Evolutionary conservation across 495 filamentous ascomycete genomes (phyloP).

Genomic region (Lasiosphaeria ovina): DNA sequence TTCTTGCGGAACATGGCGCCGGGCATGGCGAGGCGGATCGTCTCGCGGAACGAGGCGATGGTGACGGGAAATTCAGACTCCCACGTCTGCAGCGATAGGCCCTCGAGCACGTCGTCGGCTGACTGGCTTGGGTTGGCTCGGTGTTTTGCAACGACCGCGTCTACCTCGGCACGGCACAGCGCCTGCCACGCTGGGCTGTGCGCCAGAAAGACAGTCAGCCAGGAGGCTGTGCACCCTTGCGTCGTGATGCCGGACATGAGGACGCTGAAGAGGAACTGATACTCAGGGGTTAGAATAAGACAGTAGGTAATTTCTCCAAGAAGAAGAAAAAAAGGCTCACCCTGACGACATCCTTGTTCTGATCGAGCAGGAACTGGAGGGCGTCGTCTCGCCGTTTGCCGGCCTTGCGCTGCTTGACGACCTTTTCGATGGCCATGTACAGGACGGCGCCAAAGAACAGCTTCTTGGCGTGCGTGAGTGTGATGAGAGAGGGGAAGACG

Average conservation of each 20-base stretch:
- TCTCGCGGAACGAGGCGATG: constrained; percentile 44
- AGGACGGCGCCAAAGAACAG: constrained; percentile 36
- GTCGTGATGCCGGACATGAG: constrained; percentile 39
- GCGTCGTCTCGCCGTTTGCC: constrained; percentile 42
- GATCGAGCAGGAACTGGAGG: constrained; percentile 45
- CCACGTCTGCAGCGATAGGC: constrained; percentile 43
- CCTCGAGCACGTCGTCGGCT: constrained; percentile 36
- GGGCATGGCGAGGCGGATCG: constrained; percentile 39
- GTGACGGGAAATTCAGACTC: constrained; percentile 46
- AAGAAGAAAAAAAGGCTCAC: constrained; percentile 4
- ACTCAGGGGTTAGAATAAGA: constrained; percentile 2
- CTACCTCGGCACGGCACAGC: constrained; percentile 40
- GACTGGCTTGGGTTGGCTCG: constrained; percentile 29
- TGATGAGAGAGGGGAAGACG: constrained; percentile 47
- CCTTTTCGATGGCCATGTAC: constrained; percentile 38
- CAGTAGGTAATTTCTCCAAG: not conserved
- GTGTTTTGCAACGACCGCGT: constrained; percentile 36
- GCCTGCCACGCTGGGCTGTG: constrained; percentile 39
- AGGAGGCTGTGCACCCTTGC: constrained; percentile 45
- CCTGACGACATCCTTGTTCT: constrained; percentile 31
- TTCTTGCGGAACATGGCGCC: constrained; percentile 39
- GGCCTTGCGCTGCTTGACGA: constrained; percentile 38
- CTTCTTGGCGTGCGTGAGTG: constrained; percentile 24
- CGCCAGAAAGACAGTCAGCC: constrained; percentile 40
- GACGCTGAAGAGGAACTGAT: constrained; percentile 39